A percentile compares a stretch with the other conserved stretches of the same genome.
phyloP scores from a whole-genome alignment of 257 asterid species.

The Fraxinus anomala region DNA sequence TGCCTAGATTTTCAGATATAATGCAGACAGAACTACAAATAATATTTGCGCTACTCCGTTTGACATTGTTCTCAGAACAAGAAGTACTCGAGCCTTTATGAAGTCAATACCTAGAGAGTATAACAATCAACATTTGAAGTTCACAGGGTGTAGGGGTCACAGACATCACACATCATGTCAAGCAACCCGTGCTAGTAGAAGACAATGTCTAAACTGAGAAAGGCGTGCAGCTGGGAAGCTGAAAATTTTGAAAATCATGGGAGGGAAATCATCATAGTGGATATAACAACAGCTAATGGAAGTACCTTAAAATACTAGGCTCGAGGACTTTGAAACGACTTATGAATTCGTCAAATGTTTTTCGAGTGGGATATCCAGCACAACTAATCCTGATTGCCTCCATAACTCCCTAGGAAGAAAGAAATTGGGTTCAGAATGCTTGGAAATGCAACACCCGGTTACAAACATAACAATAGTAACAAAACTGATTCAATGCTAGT shows the following conservation, averaged over 20 bases:
- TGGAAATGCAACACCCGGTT: conserved; percentile 17
- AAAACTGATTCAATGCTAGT: not conserved
- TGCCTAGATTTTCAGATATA: not conserved
- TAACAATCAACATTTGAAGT: not conserved
- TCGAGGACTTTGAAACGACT: conserved; percentile 68
- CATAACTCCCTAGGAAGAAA: conserved; percentile 73
- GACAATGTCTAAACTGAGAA: not conserved
- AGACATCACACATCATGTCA: not conserved
- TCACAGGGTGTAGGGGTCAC: not conserved
- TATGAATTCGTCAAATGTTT: conserved; percentile 67
- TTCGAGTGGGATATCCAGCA: conserved; percentile 93
- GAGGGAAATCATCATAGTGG: not conserved
- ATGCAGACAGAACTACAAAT: not conserved
- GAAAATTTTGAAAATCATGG: conserved; percentile 1
- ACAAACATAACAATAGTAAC: conserved; percentile 3
- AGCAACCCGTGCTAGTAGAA: not conserved
- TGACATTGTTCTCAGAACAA: not conserved
- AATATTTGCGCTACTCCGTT: not conserved
- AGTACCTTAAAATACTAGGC: conserved; percentile 67
- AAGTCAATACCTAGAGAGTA: not conserved
- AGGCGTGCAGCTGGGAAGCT: not conserved
- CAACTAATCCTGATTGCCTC: conserved; percentile 97
- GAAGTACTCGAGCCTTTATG: not conserved
- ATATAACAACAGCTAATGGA: not conserved
- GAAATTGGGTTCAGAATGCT: conserved; percentile 21